phyloP scores from a whole-genome alignment of 176 grass and related monocot species.

The Dactylis glomerata region DNA sequence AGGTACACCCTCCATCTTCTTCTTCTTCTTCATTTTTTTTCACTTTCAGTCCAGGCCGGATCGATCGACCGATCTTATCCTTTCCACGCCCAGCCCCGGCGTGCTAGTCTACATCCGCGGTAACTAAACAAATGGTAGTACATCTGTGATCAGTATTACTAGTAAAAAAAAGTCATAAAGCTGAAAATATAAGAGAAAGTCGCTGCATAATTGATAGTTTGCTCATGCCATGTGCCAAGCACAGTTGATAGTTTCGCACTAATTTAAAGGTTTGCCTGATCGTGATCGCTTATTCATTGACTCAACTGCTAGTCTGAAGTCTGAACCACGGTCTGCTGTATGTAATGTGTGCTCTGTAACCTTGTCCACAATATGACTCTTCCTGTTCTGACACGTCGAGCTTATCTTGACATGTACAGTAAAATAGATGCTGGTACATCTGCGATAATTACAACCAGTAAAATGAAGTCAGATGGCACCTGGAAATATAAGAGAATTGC shows the following conservation, averaged over 20 bases:
- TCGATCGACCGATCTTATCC: not conserved
- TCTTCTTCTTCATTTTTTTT: not conserved
- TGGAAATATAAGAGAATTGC: too few relatives aligned
- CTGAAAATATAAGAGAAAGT: not conserved
- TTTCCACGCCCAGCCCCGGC: too few relatives aligned
- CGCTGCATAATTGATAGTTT: not conserved
- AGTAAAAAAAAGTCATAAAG: not conserved
- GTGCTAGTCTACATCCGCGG: not conserved
- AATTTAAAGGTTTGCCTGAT: not conserved
- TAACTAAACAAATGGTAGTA: not conserved
- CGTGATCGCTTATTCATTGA: not conserved
- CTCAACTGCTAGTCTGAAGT: not conserved
- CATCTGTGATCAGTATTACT: not conserved
- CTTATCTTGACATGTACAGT: not conserved
- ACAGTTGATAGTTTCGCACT: not conserved
- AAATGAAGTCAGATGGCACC: too few relatives aligned
- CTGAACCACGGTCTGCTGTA: not conserved
- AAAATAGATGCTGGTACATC: too few relatives aligned
- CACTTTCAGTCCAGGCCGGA: too few relatives aligned
- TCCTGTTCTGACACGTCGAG: not conserved
- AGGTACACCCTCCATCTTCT: slow-evolving; percentile 10
- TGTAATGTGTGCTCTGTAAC: not conserved
- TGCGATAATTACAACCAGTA: too few relatives aligned
- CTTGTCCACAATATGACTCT: not conserved
- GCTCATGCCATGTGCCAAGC: not conserved